A percentile compares a stretch with the other conserved stretches of the same genome.
phyloP scores from a whole-genome alignment of 805 yeast genomes.

The Pichia pseudocactophila region DNA sequence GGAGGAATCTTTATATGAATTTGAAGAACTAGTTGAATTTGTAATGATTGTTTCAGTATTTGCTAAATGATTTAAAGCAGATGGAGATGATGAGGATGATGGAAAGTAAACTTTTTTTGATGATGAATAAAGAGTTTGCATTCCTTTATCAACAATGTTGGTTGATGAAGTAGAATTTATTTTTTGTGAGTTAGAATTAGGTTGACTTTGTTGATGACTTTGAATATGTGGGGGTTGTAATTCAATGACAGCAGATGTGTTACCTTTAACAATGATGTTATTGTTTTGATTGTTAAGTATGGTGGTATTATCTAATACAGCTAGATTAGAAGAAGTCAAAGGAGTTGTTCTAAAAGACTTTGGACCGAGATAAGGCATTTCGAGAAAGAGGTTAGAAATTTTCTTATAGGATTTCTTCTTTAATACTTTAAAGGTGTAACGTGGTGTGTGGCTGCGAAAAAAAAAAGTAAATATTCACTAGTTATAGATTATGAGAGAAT shows the following conservation, averaged over 20 bases:
- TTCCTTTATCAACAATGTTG: too few relatives aligned
- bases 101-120: too few relatives aligned
- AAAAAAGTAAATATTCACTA: too few relatives aligned
- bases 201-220: too few relatives aligned
- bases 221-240: too few relatives aligned
- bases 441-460: too few relatives aligned
- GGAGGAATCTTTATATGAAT: slow-evolving; percentile 14
- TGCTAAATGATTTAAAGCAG: slow-evolving; percentile 6
- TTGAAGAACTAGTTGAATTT: slow-evolving; percentile 15
- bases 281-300: background rate
- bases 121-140: too few relatives aligned
- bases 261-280: background rate
- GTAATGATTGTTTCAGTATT: slow-evolving; percentile 21
- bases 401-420: too few relatives aligned
- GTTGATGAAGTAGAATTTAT: too few relatives aligned
- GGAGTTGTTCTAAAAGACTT: slow-evolving; percentile 29
- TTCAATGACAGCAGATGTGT: background rate
- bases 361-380: slow-evolving; percentile 30
- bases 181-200: too few relatives aligned
- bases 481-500: too few relatives aligned
- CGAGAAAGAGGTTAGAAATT: background rate
- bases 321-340: slow-evolving; percentile 25
- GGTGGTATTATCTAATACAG: slow-evolving; percentile 19
- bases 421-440: too few relatives aligned
- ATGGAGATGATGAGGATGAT: background rate